Percentiles rank a stretch among this genome's conserved stretches.
Conservation (phyloP, 495 filamentous ascomycete genomes). For the Penicillium cosmopolitanum region DNA sequence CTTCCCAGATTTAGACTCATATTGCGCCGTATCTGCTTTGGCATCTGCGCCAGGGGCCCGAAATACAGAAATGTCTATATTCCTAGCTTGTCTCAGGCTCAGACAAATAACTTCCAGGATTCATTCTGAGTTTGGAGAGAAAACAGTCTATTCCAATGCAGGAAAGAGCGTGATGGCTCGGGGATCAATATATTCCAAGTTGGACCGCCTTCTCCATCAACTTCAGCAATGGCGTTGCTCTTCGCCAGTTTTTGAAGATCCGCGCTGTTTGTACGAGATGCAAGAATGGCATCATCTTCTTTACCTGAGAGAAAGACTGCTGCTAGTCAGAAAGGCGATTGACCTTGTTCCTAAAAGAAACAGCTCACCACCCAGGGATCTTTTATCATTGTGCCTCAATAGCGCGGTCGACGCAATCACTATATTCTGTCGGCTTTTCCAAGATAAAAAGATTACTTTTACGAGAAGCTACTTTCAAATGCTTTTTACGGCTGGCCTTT, state of each 20-base stretch:
- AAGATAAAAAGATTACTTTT: constrained; percentile 26
- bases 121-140: constrained; percentile 22
- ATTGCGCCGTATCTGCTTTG: constrained; percentile 12
- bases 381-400: constrained; percentile 26
- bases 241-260: constrained; percentile 22
- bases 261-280: constrained; percentile 27
- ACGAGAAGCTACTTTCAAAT: constrained; percentile 39
- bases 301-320: constrained; percentile 25
- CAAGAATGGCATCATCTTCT: constrained; percentile 36
- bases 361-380: constrained; percentile 26
- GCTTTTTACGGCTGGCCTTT: constrained; percentile 31
- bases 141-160: not conserved
- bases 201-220: constrained; percentile 26
- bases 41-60: not conserved
- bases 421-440: constrained; percentile 28
- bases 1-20: constrained; percentile 25
- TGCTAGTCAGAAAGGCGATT: constrained; percentile 30
- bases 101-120: constrained; percentile 34
- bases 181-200: constrained; percentile 23
- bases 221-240: constrained; percentile 27
- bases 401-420: constrained; percentile 25
- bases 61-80: constrained; percentile 30
- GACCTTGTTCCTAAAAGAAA: constrained; percentile 31
- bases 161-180: constrained; percentile 9
- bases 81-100: constrained; percentile 27